Percentiles rank a stretch among this genome's conserved stretches.
phyloP scores from a whole-genome alignment of 1,284 basidiomycete genomes.

The Clitocybe nebularis region DNA sequence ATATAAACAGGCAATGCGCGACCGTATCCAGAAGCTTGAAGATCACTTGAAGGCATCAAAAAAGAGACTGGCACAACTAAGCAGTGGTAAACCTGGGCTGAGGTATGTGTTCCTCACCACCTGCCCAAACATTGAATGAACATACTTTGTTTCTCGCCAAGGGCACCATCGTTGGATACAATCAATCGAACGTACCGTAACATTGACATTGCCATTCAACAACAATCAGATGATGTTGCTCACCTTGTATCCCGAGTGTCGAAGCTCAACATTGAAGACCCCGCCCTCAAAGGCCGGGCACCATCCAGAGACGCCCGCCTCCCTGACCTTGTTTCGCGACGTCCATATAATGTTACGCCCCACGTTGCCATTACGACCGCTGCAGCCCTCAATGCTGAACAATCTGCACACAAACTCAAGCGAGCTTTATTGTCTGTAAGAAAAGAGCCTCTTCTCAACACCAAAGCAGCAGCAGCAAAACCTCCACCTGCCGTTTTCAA shows the following conservation, averaged over 20 bases:
- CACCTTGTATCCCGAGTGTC: constrained; percentile 53
- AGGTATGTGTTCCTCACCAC: constrained; percentile 40
- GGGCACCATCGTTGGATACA: constrained; percentile 79
- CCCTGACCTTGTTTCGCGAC: constrained; percentile 29
- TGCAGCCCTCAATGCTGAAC: constrained; percentile 74
- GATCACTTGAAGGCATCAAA: constrained; percentile 68
- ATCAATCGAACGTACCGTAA: constrained; percentile 82
- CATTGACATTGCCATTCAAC: constrained; percentile 66
- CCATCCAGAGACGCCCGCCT: constrained; percentile 37
- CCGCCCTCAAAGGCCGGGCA: constrained; percentile 14
- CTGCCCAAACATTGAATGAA: neutral
- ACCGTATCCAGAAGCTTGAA: constrained; percentile 76
- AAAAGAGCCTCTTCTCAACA: constrained; percentile 63
- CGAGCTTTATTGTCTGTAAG: constrained; percentile 58
- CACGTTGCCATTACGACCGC: constrained; percentile 69
- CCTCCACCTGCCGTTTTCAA: constrained; percentile 38
- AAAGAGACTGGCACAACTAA: constrained; percentile 61
- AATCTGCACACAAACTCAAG: constrained; percentile 67
- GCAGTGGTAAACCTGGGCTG: constrained; percentile 58
- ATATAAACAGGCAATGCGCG: constrained; percentile 66
- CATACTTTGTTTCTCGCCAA: constrained; percentile 24
- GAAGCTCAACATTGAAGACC: constrained; percentile 40
- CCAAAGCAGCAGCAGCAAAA: constrained; percentile 39
- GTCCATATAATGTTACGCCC: constrained; percentile 48
- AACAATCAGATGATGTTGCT: constrained; percentile 59